Conservation (phyloP, 441 rosid species). For the Gossypium lobatum region DNA sequence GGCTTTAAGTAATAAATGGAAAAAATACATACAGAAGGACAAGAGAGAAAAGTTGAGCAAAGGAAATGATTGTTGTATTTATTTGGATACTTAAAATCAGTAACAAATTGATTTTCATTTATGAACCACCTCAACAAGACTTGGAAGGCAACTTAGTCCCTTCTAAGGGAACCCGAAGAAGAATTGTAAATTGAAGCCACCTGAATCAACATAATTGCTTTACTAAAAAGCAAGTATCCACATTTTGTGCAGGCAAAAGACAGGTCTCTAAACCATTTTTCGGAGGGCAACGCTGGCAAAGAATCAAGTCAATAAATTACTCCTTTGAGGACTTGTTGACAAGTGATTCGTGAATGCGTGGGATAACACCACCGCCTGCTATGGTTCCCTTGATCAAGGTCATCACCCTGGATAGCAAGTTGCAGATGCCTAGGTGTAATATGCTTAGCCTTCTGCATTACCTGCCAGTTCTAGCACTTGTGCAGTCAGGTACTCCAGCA, state of each 20-base stretch:
- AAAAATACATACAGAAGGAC: no score
- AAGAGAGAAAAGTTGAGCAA: no score
- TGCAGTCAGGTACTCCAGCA: constrained; percentile 78
- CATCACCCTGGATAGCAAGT: constrained; percentile 68
- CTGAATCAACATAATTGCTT: neutral
- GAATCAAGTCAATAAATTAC: constrained; percentile 23
- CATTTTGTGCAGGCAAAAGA: neutral
- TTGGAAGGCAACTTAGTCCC: no score
- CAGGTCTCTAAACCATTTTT: neutral
- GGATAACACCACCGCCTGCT: constrained; percentile 93
- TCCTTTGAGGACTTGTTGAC: constrained; percentile 88
- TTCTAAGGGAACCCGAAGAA: no score
- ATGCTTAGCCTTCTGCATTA: constrained; percentile 85
- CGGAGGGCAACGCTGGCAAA: neutral
- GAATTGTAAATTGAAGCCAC: neutral
- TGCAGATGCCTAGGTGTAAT: constrained; percentile 88
- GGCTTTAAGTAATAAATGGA: no score
- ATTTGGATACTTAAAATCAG: no score
- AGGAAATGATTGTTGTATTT: no score
- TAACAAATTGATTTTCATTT: no score
- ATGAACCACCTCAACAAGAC: no score
- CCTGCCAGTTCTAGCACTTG: constrained; percentile 93
- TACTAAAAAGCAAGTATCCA: neutral
- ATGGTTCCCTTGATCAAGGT: constrained; percentile 92
- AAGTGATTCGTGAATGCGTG: constrained; percentile 90